Conservation (phyloP, 1,284 basidiomycete genomes). For the Spongispora temasekensis region DNA sequence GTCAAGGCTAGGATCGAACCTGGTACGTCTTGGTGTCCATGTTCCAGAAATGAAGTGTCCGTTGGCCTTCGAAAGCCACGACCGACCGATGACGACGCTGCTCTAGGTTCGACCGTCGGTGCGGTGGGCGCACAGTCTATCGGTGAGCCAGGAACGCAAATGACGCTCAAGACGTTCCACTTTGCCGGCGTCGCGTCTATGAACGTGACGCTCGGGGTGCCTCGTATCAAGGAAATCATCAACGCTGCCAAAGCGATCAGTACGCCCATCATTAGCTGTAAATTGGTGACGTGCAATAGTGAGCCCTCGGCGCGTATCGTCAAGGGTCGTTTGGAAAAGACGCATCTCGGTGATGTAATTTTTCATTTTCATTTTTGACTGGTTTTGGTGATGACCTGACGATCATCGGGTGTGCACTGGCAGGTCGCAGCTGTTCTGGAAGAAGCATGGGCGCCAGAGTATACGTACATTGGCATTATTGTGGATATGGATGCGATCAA, state of each 20-base stretch:
- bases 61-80: too few species aligned
- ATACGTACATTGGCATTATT: conserved; percentile 93
- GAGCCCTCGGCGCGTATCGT: conserved; percentile 96
- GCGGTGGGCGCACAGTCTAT: conserved; percentile 99
- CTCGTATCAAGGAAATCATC: conserved; percentile 99
- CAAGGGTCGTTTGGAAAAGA: conserved; percentile 96
- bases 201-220: conserved; percentile 99
- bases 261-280: conserved; percentile 98
- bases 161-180: conserved; percentile 99
- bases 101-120: conserved; percentile 89
- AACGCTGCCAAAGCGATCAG: conserved; percentile 97
- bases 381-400: not conserved
- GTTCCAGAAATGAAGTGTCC: too few species aligned
- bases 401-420: not conserved
- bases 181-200: conserved; percentile 99
- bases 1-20: conserved; percentile 95
- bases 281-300: conserved; percentile 81
- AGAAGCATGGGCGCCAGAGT: conserved; percentile 93
- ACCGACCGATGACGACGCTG: too few species aligned
- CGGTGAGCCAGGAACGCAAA: conserved; percentile 98
- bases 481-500: conserved; percentile 89
- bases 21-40: conserved; percentile 50
- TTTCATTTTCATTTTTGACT: not conserved
- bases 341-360: conserved; percentile 87
- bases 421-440: conserved; percentile 92